phyloP scores from a whole-genome alignment of 306 rosid species.

The Dalbergia cultrata region DNA sequence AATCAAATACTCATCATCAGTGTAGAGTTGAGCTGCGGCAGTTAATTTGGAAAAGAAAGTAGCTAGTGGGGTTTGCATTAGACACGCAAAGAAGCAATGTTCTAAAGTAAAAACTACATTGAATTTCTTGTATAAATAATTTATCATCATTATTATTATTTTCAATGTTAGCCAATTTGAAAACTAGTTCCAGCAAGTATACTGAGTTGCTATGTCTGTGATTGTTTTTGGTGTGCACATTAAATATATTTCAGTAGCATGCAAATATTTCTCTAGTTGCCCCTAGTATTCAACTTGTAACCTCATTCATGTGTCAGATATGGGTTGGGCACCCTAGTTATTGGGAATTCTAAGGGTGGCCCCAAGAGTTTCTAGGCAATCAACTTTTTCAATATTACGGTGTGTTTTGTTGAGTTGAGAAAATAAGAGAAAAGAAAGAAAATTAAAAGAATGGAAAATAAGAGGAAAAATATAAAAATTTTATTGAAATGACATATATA shows the following conservation, averaged over 20 bases:
- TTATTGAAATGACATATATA: no score
- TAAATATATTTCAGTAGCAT: no score
- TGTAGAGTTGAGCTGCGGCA: slow-evolving; percentile 14
- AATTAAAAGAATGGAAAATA: no score
- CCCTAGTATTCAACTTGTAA: slow-evolving; percentile 23
- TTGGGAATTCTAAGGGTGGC: slow-evolving; percentile 38
- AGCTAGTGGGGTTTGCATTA: slow-evolving; percentile 39
- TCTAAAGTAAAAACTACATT: background rate
- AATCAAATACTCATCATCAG: slow-evolving; percentile 24
- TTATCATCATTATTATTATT: no score
- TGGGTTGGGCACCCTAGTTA: slow-evolving; percentile 36
- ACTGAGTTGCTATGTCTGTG: no score
- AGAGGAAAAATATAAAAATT: no score
- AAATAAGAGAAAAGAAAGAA: no score
- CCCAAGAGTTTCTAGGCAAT: slow-evolving; percentile 3
- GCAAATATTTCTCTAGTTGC: background rate
- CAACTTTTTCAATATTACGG: no score
- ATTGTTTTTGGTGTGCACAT: no score
- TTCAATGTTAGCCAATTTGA: no score
- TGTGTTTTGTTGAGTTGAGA: no score
- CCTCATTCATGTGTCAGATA: slow-evolving; percentile 27
- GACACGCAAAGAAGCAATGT: background rate
- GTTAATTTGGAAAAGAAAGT: background rate
- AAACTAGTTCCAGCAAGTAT: no score
- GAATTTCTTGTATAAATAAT: background rate